Conservation (phyloP, 805 yeast species). For the Saccharomycopsis olivae region DNA sequence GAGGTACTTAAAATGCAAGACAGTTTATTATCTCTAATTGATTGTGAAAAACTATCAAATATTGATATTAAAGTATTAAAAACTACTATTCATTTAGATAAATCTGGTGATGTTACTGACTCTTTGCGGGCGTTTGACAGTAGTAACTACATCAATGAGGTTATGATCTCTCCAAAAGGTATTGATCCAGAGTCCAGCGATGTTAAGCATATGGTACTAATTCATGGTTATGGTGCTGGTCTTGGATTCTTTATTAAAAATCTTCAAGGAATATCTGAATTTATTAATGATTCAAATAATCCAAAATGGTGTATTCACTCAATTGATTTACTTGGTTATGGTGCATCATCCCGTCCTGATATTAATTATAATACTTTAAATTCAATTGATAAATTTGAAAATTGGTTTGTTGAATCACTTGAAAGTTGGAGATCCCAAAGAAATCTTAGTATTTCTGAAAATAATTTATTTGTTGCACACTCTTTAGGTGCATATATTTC, state of each 20-base stretch:
- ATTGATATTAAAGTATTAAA: constrained; percentile 28
- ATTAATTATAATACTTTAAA: constrained; percentile 26
- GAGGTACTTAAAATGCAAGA: constrained; percentile 35
- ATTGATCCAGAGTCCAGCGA: constrained; percentile 20
- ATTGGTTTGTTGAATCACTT: constrained; percentile 42
- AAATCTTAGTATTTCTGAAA: constrained; percentile 29
- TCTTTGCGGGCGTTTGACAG: constrained; percentile 20
- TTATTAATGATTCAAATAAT: constrained; percentile 9
- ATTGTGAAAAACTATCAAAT: constrained; percentile 30
- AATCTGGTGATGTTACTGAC: constrained; percentile 26
- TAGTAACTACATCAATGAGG: constrained; percentile 56
- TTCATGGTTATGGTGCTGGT: constrained; percentile 96
- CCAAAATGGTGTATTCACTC: constrained; percentile 68
- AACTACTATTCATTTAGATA: constrained; percentile 23
- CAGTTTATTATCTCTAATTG: constrained; percentile 34
- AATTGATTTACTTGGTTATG: constrained; percentile 83
- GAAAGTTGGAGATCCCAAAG: constrained; percentile 49
- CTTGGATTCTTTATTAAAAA: constrained; percentile 76
- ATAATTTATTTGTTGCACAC: constrained; percentile 65
- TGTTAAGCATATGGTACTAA: constrained; percentile 48
- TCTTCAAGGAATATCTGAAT: constrained; percentile 39
- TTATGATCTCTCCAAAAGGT: constrained; percentile 44
- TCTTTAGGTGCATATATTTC: constrained; percentile 87
- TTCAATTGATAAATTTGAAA: constrained; percentile 22
- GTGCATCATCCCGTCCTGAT: constrained; percentile 73